Base-by-base conservation (phyloP, 164 flowering plant species). In the Macadamia integrifolia region DNA sequence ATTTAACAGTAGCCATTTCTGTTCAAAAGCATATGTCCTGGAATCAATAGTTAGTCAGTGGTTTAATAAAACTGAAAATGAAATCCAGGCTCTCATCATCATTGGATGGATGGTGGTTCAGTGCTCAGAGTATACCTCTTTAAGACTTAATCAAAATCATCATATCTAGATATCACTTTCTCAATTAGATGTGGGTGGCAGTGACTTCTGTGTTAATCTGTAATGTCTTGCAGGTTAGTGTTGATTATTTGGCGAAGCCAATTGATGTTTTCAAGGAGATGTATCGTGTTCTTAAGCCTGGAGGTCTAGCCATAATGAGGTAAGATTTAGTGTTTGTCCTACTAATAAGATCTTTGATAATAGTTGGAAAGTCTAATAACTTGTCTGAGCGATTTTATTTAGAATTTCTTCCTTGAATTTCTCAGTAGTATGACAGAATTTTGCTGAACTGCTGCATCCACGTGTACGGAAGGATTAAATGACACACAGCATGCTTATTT, bases 231-330 rank as follows among this genome's bases (percentile, higher is more conserved):
- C 87, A 88, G 93, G 93, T 88, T 58, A 86, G 93, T 64, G 86
- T 88, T 42, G 92, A 88, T 75, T 86, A 88, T 69, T 68, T 88
- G 40, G 80, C 85, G 31, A 86, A 86, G 78, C 90, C 93, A 49
- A 65, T 88, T 52, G 87, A 78, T 43, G 78, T 88, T 42, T 86
- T 86, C 77, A 85, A 85, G 80, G 93, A 88, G 74, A 84, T 88
- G 93, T 9, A 69, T n/a, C 78, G 88, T 49, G 59, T 83, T 67
- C 86, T 86, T 56, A 86, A 88, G 77, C 92, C 92, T 6, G 83
- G 88, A 31, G 90, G 90, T 61, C 80, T 86, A 63, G 97, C 92
- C 68, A 78, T 91, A 71, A 85, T 87, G 84, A 91, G 97, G 98
- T 89, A 75, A 53, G 43, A 15, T 9, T 9, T 58, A 3, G 13